Evolutionary conservation across 768 basidiomycete genomes (phyloP).

Genomic region (Collybia sp.): DNA sequence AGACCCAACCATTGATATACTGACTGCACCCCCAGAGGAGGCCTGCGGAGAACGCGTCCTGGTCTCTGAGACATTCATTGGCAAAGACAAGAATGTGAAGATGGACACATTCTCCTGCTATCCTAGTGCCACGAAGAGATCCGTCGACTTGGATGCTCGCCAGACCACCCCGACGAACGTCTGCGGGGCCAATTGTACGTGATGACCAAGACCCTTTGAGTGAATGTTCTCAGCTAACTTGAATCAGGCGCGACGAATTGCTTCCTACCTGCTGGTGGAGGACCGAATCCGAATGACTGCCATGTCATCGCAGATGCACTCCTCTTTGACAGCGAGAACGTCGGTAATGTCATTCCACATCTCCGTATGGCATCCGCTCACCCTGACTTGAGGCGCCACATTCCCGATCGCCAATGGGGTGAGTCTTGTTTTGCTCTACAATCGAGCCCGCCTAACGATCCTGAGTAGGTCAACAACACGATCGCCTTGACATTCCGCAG

Average conservation of each 20-base stretch:
- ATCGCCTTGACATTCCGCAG: conserved; percentile 34
- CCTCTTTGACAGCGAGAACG: conserved; percentile 40
- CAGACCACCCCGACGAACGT: conserved; percentile 27
- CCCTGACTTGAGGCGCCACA: conserved; percentile 16
- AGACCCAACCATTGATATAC: no score
- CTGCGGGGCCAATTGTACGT: conserved; percentile 36
- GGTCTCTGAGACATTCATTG: conserved; percentile 29
- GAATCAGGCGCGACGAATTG: conserved; percentile 36
- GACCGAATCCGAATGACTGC: conserved; percentile 42
- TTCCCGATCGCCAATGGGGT: conserved; percentile 28
- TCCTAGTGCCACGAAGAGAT: conserved; percentile 3
- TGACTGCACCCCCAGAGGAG: conserved; percentile 1
- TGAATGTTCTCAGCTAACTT: no score
- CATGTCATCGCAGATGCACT: conserved; percentile 45
- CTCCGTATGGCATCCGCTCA: no score
- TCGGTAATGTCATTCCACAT: conserved; percentile 16
- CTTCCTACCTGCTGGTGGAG: conserved; percentile 40
- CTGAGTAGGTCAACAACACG: conserved; percentile 26
- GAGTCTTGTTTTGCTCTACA: conserved; percentile 2
- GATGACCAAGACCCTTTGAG: background rate
- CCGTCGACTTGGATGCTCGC: conserved; percentile 12
- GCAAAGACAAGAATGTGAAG: conserved; percentile 37
- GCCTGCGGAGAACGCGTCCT: conserved; percentile 17
- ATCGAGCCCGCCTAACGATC: background rate
- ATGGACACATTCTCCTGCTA: conserved; percentile 28